phyloP scores from a whole-genome alignment of 1,139 yeast genomes.

The Scheffersomyces illinoinensis region DNA sequence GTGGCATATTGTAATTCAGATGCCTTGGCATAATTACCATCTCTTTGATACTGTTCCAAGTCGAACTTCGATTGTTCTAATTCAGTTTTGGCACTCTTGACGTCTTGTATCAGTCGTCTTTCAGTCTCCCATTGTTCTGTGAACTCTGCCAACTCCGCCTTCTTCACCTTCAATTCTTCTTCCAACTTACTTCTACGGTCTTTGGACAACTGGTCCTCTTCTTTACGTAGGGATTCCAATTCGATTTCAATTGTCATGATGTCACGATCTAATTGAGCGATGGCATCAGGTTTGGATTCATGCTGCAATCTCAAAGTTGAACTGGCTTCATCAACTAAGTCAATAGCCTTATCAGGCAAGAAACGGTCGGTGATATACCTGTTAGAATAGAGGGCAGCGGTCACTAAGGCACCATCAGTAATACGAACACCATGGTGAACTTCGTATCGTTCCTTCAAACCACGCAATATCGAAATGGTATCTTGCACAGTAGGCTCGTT shows the following conservation, averaged over 20 bases:
- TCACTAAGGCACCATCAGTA: constrained; percentile 87
- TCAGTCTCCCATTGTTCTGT: constrained; percentile 88
- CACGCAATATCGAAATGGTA: constrained; percentile 88
- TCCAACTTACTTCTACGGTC: constrained; percentile 72
- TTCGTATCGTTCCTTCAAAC: constrained; percentile 90
- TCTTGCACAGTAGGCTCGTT: constrained; percentile 93
- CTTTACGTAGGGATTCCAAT: constrained; percentile 88
- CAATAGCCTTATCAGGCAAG: constrained; percentile 95
- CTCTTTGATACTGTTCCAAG: constrained; percentile 78
- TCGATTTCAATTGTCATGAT: constrained; percentile 95
- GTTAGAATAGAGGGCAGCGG: constrained; percentile 89
- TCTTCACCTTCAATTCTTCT: constrained; percentile 61
- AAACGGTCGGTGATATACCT: constrained; percentile 90
- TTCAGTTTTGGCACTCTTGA: constrained; percentile 77
- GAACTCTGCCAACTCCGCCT: constrained; percentile 63
- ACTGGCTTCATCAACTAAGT: constrained; percentile 95
- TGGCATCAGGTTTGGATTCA: constrained; percentile 94
- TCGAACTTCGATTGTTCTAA: constrained; percentile 84
- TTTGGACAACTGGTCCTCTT: constrained; percentile 78
- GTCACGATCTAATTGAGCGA: constrained; percentile 82
- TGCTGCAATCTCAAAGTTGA: constrained; percentile 92
- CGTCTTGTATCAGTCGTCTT: constrained; percentile 67
- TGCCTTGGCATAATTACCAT: constrained; percentile 83
- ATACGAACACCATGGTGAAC: constrained; percentile 99
- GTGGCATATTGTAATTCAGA: constrained; percentile 85